Evolutionary conservation across 768 basidiomycete species (phyloP).

Genomic region (Xerocomellus chrysenteron): DNA sequence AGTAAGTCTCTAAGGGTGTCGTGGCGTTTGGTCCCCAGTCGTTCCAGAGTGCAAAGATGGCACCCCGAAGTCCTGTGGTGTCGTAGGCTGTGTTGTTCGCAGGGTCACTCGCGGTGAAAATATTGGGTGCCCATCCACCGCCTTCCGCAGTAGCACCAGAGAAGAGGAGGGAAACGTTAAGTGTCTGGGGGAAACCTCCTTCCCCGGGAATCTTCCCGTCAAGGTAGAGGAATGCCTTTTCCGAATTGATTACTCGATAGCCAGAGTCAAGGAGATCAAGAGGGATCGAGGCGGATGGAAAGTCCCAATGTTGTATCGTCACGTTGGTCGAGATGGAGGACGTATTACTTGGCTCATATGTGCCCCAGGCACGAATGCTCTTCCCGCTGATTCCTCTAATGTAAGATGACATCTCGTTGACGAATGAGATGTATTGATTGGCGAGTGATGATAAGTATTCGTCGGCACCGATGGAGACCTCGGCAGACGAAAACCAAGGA

Average conservation of each 20-base stretch:
- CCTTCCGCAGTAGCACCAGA: conserved; percentile 27
- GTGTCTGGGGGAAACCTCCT: conserved; percentile 34
- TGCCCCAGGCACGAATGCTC: conserved; percentile 43
- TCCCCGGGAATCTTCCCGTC: conserved; percentile 36
- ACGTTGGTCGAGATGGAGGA: conserved; percentile 39
- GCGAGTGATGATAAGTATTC: conserved; percentile 40
- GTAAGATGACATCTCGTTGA: conserved; percentile 43
- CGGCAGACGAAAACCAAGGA: conserved; percentile 38
- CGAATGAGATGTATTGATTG: conserved; percentile 42
- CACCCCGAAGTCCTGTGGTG: conserved; percentile 31
- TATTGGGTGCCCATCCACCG: conserved; percentile 38
- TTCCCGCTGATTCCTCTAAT: conserved; percentile 34
- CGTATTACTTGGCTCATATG: conserved; percentile 38
- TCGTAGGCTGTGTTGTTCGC: conserved; percentile 34
- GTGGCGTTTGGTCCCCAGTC: conserved; percentile 49
- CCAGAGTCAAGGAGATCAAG: conserved; percentile 34
- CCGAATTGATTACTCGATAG: conserved; percentile 38
- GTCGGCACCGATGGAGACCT: conserved; percentile 49
- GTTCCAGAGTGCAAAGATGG: conserved; percentile 41
- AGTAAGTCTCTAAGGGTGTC: conserved; percentile 43
- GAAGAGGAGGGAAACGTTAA: conserved; percentile 33
- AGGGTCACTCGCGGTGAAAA: conserved; percentile 30
- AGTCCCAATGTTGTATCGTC: conserved; percentile 47
- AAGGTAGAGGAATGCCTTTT: conserved; percentile 36
- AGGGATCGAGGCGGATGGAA: conserved; percentile 34